A percentile compares a stretch with the other conserved stretches of the same genome.
These are phyloP conservation scores for Botrytis squamosa DNA, from an alignment of 2,329 filamentous ascomycete species.

Conservation along the genomic window DNA sequence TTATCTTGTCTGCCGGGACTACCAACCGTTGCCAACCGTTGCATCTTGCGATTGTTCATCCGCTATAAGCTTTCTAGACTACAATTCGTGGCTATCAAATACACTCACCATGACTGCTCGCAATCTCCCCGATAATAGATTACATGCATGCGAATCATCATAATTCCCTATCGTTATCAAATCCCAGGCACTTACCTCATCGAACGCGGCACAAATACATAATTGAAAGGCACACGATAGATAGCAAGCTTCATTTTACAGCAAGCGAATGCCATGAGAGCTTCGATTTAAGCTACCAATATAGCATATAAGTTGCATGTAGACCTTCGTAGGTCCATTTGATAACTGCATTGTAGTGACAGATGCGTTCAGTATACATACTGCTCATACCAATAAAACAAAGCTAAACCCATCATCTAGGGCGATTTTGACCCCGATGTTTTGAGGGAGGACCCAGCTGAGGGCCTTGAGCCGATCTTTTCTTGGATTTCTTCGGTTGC, in stretches of 20 bases:
- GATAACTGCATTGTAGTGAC: not conserved
- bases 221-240: not conserved
- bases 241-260: too few species aligned
- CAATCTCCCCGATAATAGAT: too few species aligned
- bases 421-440: not conserved
- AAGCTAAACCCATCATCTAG: not conserved
- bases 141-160: not conserved
- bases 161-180: not conserved
- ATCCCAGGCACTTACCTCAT: not conserved
- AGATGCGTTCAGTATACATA: not conserved
- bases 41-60: not conserved
- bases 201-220: not conserved
- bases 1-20: not conserved
- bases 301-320: not conserved
- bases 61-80: not conserved
- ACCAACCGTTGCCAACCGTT: not conserved
- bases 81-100: not conserved
- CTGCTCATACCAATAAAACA: not conserved
- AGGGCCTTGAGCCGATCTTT: not conserved
- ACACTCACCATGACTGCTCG: not conserved
- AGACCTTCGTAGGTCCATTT: not conserved
- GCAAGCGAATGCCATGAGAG: too few species aligned
- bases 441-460: conserved; percentile 6
- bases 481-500: not conserved
- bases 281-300: not conserved